These are phyloP conservation scores for Lactifluus pinguis DNA, from an alignment of 768 basidiomycete genomes.

Conservation along the genomic window DNA sequence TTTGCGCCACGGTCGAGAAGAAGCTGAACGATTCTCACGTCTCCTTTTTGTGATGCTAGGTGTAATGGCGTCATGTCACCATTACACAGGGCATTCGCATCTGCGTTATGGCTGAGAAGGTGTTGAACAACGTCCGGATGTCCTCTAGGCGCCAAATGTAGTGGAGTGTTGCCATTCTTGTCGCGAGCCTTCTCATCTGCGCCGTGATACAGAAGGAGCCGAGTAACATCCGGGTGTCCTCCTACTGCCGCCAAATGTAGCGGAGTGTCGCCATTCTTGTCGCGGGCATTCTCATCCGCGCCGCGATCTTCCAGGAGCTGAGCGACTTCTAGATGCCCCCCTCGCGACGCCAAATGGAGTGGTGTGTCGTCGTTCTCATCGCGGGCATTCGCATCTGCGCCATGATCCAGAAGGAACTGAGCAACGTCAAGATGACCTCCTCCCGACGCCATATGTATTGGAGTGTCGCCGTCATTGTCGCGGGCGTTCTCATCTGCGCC, in stretches of 20 bases:
- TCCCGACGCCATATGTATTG: neutral
- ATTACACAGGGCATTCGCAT: no score
- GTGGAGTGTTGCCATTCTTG: neutral
- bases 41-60: neutral
- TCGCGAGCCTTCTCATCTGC: neutral
- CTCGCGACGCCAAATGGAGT: neutral
- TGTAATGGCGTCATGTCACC: neutral
- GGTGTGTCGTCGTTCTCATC: neutral
- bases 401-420: neutral
- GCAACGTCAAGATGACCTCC: neutral
- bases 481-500: neutral
- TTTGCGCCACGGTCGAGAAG: neutral
- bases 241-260: no score
- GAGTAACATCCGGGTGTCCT: neutral
- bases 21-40: neutral
- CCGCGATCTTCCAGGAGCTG: no score
- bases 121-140: neutral
- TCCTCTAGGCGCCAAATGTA: neutral
- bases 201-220: neutral
- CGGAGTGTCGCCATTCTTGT: no score
- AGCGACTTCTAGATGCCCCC: neutral
- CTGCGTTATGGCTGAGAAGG: no score
- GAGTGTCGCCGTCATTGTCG: neutral
- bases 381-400: neutral
- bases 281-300: no score